Evolutionary conservation across 768 basidiomycete species (phyloP).

Genomic region (Termitomyces sp.): DNA sequence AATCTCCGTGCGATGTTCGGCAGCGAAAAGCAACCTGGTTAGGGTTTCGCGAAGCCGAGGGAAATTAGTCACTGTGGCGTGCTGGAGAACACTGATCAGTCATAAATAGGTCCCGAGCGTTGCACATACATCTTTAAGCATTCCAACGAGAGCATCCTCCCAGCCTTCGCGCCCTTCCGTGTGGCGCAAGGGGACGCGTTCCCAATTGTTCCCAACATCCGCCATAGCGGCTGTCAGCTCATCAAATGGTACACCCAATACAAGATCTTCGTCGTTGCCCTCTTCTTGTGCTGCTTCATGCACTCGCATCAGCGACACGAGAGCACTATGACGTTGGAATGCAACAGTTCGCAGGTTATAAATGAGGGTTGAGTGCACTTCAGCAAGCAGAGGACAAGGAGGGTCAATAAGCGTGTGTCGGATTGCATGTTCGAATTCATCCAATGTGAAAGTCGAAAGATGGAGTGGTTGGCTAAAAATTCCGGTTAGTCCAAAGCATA

Average conservation of each 20-base stretch:
- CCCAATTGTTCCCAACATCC: conserved; percentile 85
- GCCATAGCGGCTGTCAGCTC: conserved; percentile 66
- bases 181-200: conserved; percentile 68
- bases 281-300: conserved; percentile 40
- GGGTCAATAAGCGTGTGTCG: conserved; percentile 69
- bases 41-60: conserved; percentile 70
- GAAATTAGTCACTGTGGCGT: conserved; percentile 69
- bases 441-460: conserved; percentile 84
- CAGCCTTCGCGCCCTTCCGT: conserved; percentile 79
- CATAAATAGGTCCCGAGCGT: neutral
- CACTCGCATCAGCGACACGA: conserved; percentile 56
- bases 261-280: conserved; percentile 33
- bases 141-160: conserved; percentile 89
- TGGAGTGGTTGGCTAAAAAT: conserved; percentile 73
- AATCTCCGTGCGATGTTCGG: conserved; percentile 45
- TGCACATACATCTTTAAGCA: conserved; percentile 82
- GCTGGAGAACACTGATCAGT: conserved; percentile 35
- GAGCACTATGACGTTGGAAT: conserved; percentile 71
- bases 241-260: conserved; percentile 57
- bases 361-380: conserved; percentile 86
- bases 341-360: conserved; percentile 85
- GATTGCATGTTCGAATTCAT: conserved; percentile 88
- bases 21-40: conserved; percentile 69
- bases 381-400: conserved; percentile 74
- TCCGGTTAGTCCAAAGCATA: conserved; percentile 7